Evolutionary conservation across 2,329 filamentous ascomycete species (phyloP).

Genomic region (Allantophomopsis lycopodina): DNA sequence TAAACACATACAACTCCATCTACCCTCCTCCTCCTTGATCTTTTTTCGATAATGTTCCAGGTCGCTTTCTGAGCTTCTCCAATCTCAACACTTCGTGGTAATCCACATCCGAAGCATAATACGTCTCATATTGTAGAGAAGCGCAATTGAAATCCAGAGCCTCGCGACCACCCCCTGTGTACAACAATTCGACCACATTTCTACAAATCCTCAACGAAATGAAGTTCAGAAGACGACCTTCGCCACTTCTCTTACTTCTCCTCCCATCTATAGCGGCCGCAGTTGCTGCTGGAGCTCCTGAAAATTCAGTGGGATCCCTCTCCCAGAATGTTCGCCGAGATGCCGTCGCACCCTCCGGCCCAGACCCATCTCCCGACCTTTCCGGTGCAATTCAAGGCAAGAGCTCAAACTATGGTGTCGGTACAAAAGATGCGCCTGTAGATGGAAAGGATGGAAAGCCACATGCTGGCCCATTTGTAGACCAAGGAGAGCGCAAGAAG

Average conservation of each 20-base stretch:
- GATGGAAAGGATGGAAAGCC: conserved; percentile 92
- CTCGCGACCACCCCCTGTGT: too few relatives aligned
- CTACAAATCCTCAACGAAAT: conserved; percentile 24
- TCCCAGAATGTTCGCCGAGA: conserved; percentile 8
- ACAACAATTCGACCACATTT: background rate
- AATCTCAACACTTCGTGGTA: too few relatives aligned
- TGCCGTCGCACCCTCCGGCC: conserved; percentile 5
- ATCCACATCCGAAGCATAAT: too few relatives aligned
- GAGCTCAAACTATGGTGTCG: conserved; percentile 19
- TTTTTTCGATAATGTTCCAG: too few relatives aligned
- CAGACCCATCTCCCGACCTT: conserved; percentile 1
- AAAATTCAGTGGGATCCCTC: conserved; percentile 9
- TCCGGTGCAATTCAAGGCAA: conserved; percentile 10
- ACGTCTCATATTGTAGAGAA: too few relatives aligned
- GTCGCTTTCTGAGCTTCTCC: too few relatives aligned
- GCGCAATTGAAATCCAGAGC: too few relatives aligned
- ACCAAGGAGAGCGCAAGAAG: conserved; percentile 31
- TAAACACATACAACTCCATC: too few relatives aligned
- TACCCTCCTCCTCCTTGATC: too few relatives aligned
- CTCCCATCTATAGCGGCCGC: conserved; percentile 38
- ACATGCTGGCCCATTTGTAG: conserved; percentile 71
- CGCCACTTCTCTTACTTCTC: conserved; percentile 45
- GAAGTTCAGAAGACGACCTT: conserved; percentile 40
- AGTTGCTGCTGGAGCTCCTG: conserved; percentile 15
- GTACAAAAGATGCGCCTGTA: conserved; percentile 72